Conservation (phyloP, 345 rosid species). For the Populus pruinosa region DNA sequence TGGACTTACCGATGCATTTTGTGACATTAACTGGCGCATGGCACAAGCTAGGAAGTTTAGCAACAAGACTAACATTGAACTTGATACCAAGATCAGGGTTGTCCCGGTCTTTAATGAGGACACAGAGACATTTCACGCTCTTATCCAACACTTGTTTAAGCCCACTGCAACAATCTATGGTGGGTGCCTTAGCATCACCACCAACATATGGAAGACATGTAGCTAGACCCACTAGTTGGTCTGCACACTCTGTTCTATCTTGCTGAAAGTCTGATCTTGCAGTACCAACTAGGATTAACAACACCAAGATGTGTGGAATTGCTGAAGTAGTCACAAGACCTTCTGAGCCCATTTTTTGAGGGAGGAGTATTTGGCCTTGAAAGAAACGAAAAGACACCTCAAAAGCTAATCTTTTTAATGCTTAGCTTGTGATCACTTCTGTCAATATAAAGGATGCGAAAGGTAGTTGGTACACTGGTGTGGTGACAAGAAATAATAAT, state of each 20-base stretch:
- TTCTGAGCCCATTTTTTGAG: slow-evolving; percentile 15
- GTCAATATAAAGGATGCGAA: not conserved
- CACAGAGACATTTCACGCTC: slow-evolving; percentile 70
- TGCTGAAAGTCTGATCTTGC: slow-evolving; percentile 46
- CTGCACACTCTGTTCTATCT: slow-evolving; percentile 63
- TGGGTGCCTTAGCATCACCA: slow-evolving; percentile 55
- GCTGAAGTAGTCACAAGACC: not conserved
- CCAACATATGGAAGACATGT: slow-evolving; percentile 72
- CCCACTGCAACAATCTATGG: slow-evolving; percentile 71
- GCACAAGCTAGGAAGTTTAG: slow-evolving; percentile 55
- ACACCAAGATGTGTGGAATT: slow-evolving; percentile 6
- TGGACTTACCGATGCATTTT: slow-evolving; percentile 51
- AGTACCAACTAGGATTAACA: slow-evolving; percentile 26
- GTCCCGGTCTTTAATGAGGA: slow-evolving; percentile 60
- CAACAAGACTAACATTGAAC: slow-evolving; percentile 60
- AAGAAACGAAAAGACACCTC: not conserved
- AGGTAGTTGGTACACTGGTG: not conserved
- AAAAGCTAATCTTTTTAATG: not conserved
- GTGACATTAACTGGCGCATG: slow-evolving; percentile 47
- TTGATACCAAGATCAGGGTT: slow-evolving; percentile 72
- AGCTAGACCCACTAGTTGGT: slow-evolving; percentile 48
- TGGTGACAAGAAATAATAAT: not conserved
- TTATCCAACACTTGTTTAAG: slow-evolving; percentile 50
- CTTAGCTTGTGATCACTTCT: not conserved
- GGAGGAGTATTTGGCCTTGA: not conserved